Evolutionary conservation across 1,284 basidiomycete genomes (phyloP).

Genomic region (Rhodotorula sp.): DNA sequence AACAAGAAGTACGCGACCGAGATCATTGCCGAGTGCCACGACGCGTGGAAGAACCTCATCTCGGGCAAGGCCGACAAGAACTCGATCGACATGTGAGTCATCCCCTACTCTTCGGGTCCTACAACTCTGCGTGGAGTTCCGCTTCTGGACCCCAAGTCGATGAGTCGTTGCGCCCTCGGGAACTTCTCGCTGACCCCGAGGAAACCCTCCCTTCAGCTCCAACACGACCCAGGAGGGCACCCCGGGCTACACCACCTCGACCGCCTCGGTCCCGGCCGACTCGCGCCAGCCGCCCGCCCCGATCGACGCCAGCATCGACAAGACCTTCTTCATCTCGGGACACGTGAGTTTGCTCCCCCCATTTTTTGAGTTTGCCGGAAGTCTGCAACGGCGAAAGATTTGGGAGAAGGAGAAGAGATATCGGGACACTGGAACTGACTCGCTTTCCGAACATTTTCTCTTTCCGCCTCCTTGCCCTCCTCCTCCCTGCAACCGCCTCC

Average conservation of each 20-base stretch:
- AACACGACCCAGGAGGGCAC: conserved; percentile 69
- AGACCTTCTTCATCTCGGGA: conserved; percentile 25
- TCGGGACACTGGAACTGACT: neutral
- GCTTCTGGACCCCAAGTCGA: neutral
- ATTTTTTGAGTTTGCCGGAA: no score
- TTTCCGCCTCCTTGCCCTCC: neutral
- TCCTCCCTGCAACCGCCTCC: neutral
- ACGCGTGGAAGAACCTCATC: conserved; percentile 95
- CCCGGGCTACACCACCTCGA: conserved; percentile 64
- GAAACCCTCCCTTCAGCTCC: conserved; percentile 50
- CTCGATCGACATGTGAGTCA: conserved; percentile 74
- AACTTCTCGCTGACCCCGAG: neutral
- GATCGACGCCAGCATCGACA: conserved; percentile 80
- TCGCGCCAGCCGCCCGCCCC: conserved; percentile 77
- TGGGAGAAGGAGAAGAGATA: no score
- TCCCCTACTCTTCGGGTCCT: conserved; percentile 1
- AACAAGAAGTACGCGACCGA: conserved; percentile 95
- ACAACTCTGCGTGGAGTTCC: neutral
- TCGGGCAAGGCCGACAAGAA: conserved; percentile 73
- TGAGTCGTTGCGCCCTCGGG: no score
- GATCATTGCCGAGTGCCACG: conserved; percentile 98
- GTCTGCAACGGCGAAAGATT: no score
- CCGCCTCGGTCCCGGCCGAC: conserved; percentile 74
- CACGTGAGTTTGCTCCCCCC: no score
- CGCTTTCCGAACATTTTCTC: neutral